Conservation (phyloP, 192 early-diverging fungal genomes). For the Backusella luteola region DNA sequence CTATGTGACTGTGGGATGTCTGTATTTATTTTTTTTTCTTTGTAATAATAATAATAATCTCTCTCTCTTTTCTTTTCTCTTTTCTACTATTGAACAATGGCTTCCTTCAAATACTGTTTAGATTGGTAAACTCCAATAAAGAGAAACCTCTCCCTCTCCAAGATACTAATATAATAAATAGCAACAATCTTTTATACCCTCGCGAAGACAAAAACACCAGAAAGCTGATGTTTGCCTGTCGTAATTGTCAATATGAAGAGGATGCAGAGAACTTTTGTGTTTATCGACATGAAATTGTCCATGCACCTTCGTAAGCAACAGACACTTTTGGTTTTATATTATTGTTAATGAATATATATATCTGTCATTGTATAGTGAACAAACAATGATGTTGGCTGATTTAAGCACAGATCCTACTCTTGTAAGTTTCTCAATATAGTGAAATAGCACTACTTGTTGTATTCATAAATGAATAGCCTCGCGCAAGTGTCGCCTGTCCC, state of each 20-base stretch:
- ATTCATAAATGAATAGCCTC: slow-evolving; percentile 42
- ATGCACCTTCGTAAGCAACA: slow-evolving; percentile 47
- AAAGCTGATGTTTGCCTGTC: slow-evolving; percentile 67
- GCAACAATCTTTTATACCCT: slow-evolving; percentile 84
- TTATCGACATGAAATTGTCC: slow-evolving; percentile 71
- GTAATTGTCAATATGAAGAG: slow-evolving; percentile 76
- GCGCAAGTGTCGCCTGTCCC: slow-evolving; percentile 61
- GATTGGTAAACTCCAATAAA: slow-evolving; percentile 40
- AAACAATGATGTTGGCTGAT: slow-evolving; percentile 74
- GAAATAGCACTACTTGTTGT: too few relatives aligned
- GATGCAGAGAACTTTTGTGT: slow-evolving; percentile 68
- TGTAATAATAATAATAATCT: neutral
- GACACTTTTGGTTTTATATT: neutral
- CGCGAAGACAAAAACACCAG: slow-evolving; percentile 60
- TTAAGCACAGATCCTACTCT: slow-evolving; percentile 74
- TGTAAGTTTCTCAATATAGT: slow-evolving; percentile 27
- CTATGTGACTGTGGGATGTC: neutral
- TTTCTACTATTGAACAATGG: slow-evolving; percentile 32
- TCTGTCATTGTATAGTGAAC: slow-evolving; percentile 42
- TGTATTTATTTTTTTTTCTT: too few relatives aligned
- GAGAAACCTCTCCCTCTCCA: too few relatives aligned
- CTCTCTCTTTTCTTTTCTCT: neutral
- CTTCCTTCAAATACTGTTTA: slow-evolving; percentile 50
- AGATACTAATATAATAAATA: slow-evolving; percentile 13
- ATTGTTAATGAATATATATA: neutral